phyloP scores from a whole-genome alignment of 352 stramenopile species.

The Blastocystis sp. region DNA sequence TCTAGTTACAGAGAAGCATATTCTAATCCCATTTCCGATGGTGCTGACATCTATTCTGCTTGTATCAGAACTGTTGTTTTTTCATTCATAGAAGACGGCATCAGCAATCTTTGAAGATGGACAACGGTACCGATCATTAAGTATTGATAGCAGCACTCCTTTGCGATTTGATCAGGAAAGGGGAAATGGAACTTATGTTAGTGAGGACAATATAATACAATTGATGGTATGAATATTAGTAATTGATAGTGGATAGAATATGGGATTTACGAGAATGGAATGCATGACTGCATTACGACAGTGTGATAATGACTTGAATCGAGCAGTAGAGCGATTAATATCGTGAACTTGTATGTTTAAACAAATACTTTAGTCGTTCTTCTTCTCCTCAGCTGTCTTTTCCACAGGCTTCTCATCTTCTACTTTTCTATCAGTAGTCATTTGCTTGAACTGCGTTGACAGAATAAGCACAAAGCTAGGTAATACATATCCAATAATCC shows the following conservation, averaged over 20 bases:
- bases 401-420: slow-evolving; percentile 15
- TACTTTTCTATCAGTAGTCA: not conserved
- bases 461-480: slow-evolving; percentile 41
- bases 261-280: slow-evolving; percentile 21
- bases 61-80: not conserved
- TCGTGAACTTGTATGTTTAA: not conserved
- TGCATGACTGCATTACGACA: not conserved
- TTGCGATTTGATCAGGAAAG: not conserved
- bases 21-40: slow-evolving; percentile 6
- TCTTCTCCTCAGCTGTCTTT: slow-evolving; percentile 56
- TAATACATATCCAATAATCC: not conserved
- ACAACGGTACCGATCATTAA: not conserved
- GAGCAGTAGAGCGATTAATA: slow-evolving; percentile 6
- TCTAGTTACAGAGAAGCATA: too few species aligned
- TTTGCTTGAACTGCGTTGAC: slow-evolving; percentile 17
- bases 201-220: not conserved
- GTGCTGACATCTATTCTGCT: not conserved
- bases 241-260: not conserved
- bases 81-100: not conserved
- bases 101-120: not conserved
- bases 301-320: slow-evolving; percentile 32
- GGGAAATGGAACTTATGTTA: not conserved
- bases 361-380: slow-evolving; percentile 62
- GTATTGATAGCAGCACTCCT: slow-evolving; percentile 20
- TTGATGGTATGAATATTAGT: not conserved